Percentiles rank a stretch among this genome's conserved stretches.
phyloP scores from a whole-genome alignment of 345 rosid genomes.

The Salix suchowensis region DNA sequence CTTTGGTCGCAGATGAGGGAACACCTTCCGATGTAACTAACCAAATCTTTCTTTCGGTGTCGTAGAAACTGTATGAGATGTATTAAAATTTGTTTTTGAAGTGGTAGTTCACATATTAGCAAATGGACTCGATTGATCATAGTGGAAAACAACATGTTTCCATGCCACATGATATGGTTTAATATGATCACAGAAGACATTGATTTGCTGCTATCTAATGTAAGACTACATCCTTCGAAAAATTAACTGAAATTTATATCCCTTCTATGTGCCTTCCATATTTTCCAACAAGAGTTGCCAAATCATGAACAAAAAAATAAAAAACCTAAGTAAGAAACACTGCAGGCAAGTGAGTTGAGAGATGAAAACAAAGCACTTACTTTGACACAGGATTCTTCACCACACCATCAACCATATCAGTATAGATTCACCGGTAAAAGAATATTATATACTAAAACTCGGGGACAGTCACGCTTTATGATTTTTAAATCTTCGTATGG shows the following conservation, averaged over 20 bases:
- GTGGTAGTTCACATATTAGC: not conserved
- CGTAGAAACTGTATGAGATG: too few relatives aligned
- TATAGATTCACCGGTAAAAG: not conserved
- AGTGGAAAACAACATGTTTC: not conserved
- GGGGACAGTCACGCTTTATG: conserved; percentile 77
- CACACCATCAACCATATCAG: not conserved
- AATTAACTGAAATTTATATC: not conserved
- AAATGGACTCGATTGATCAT: not conserved
- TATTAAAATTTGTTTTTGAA: not conserved
- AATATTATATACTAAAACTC: conserved; percentile 39
- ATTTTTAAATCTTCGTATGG: conserved; percentile 92
- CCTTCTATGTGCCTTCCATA: not conserved
- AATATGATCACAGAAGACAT: not conserved
- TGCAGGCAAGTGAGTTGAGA: not conserved
- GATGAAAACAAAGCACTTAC: conserved; percentile 7
- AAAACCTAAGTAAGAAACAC: not conserved
- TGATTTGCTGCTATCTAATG: not conserved
- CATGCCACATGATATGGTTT: not conserved
- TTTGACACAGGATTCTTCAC: not conserved
- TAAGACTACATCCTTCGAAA: not conserved
- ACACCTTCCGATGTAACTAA: not conserved
- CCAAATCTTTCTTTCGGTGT: not conserved
- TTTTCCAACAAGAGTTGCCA: not conserved
- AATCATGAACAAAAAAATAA: not conserved
- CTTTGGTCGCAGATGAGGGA: not conserved